Conservation (phyloP, 306 rosid species). For the Delonix regia region DNA sequence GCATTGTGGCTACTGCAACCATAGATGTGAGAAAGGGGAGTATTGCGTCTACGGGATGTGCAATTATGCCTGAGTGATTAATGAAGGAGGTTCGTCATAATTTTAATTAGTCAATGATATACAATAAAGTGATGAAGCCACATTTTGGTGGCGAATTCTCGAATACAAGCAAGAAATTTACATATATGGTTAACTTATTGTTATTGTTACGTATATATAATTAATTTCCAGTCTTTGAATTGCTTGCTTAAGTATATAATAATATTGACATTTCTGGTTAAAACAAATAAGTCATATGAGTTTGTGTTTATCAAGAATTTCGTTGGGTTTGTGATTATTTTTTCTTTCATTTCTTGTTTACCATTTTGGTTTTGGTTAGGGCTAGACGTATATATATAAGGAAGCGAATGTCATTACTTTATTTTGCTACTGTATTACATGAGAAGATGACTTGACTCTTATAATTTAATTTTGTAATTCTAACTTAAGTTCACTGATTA, state of each 20-base stretch:
- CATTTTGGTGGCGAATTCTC: neutral
- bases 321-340: neutral
- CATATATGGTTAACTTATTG: neutral
- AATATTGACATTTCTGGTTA: neutral
- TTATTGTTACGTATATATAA: neutral
- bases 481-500: neutral
- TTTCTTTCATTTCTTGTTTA: neutral
- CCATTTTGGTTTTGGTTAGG: neutral
- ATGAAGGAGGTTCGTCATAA: neutral
- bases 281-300: neutral
- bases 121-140: slow-evolving; percentile 4
- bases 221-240: neutral
- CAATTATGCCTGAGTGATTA: slow-evolving; percentile 51
- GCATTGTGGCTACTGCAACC: slow-evolving; percentile 76
- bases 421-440: neutral
- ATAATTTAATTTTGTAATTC: neutral
- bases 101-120: slow-evolving; percentile 40
- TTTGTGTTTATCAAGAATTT: neutral
- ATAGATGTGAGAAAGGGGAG: slow-evolving; percentile 41
- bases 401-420: neutral
- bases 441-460: neutral
- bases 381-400: neutral
- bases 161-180: neutral
- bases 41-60: slow-evolving; percentile 75
- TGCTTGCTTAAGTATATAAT: neutral